phyloP scores from a whole-genome alignment of 169 alveolate genomes.

The Cryptosporidium bovis region DNA sequence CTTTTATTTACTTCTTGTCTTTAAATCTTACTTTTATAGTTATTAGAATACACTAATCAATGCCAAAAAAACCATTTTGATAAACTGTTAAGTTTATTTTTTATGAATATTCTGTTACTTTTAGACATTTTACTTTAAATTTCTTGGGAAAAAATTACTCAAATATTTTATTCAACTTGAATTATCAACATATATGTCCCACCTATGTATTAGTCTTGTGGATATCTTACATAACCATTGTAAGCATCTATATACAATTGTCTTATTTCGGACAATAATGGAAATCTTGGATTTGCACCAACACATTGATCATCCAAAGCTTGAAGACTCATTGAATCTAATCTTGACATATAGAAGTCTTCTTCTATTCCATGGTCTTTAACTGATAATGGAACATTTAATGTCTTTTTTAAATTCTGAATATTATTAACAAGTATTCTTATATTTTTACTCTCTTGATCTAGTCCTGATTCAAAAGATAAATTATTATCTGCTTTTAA shows the following conservation, averaged over 20 bases:
- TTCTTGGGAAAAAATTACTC: background rate
- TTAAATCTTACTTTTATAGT: no score
- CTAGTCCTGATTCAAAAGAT: slow-evolving; percentile 14
- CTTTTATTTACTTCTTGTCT: no score
- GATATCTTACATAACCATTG: slow-evolving; percentile 43
- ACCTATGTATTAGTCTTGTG: slow-evolving; percentile 11
- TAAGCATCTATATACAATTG: slow-evolving; percentile 65
- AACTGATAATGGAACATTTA: slow-evolving; percentile 62
- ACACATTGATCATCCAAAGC: slow-evolving; percentile 76
- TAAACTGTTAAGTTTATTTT: no score
- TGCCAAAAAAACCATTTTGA: no score
- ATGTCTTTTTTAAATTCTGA: slow-evolving; percentile 48
- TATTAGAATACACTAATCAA: no score
- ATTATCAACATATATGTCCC: background rate
- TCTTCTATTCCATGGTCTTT: slow-evolving; percentile 69
- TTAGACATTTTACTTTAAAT: background rate
- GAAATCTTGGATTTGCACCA: slow-evolving; percentile 75
- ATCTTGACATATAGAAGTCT: slow-evolving; percentile 57
- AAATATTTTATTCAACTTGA: background rate
- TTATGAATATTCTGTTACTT: no score
- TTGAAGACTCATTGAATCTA: slow-evolving; percentile 61
- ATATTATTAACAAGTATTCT: slow-evolving; percentile 49
- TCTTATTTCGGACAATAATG: slow-evolving; percentile 65
- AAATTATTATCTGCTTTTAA: slow-evolving; percentile 3
- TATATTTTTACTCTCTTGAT: slow-evolving; percentile 55